Conservation (phyloP, 345 rosid species). For the Physaria fendleri region DNA sequence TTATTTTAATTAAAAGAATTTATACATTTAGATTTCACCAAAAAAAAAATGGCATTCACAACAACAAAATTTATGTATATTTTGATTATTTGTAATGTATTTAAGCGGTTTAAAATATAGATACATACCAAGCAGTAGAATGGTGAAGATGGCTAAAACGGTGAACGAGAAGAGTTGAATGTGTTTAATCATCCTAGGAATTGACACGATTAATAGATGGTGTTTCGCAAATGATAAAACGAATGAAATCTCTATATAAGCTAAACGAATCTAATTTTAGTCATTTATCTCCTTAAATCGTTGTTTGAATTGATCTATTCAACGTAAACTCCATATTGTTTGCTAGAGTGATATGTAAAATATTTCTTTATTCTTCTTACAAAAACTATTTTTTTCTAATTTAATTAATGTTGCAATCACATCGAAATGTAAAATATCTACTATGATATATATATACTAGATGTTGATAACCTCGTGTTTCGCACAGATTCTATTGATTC, state of each 20-base stretch:
- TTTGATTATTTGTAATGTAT: background rate
- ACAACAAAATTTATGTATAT: no score
- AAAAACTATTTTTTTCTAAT: no score
- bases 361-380: no score
- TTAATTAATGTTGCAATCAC: no score
- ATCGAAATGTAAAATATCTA: no score
- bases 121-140: background rate
- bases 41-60: no score
- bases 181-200: background rate
- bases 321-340: background rate
- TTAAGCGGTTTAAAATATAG: background rate
- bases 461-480: no score
- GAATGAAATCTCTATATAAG: background rate
- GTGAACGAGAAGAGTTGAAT: background rate
- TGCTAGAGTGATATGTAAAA: no score
- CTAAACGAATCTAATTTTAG: background rate
- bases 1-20: no score
- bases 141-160: background rate
- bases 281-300: background rate
- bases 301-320: background rate
- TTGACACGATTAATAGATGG: background rate
- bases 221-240: background rate
- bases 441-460: no score
- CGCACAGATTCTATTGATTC: no score
- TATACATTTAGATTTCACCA: no score